These are phyloP conservation scores for Litsea cubeba DNA, from an alignment of 164 flowering plant species.

Conservation along the genomic window DNA sequence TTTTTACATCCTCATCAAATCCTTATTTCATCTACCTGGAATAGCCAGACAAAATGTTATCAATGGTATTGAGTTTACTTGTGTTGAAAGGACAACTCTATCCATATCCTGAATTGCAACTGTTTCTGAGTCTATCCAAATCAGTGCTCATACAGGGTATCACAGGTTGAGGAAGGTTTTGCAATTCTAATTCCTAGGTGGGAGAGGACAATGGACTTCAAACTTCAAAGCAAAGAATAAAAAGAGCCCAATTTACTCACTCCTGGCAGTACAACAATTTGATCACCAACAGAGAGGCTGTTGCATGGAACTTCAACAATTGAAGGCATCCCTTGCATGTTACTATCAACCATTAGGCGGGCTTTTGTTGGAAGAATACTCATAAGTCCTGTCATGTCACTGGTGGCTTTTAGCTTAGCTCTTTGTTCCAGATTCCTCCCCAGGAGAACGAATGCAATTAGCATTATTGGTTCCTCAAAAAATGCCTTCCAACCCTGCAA, in stretches of 20 bases:
- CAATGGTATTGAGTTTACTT: no score
- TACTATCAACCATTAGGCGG: slow-evolving; percentile 65
- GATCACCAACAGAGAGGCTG: slow-evolving; percentile 79
- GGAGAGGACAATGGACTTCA: background rate
- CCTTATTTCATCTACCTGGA: background rate
- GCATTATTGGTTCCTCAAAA: slow-evolving; percentile 97
- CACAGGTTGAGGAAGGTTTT: background rate
- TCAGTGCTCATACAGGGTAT: background rate
- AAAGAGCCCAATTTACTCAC: slow-evolving; percentile 39
- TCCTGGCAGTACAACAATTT: slow-evolving; percentile 81
- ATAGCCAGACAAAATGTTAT: background rate
- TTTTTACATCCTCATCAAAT: background rate
- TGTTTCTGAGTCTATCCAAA: no score
- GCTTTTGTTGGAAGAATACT: slow-evolving; percentile 90
- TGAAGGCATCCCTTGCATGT: slow-evolving; percentile 32
- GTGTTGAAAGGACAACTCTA: background rate
- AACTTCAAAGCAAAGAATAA: background rate
- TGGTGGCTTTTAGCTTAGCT: slow-evolving; percentile 89
- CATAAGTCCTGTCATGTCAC: slow-evolving; percentile 95
- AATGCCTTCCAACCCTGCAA: slow-evolving; percentile 97
- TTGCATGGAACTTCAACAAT: slow-evolving; percentile 81
- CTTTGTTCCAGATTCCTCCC: slow-evolving; percentile 98
- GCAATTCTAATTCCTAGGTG: no score
- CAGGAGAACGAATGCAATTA: slow-evolving; percentile 89
- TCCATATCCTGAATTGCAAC: background rate